Base-by-base conservation (phyloP, 176 grass and related monocot species). In the Saccharum spontaneum region DNA sequence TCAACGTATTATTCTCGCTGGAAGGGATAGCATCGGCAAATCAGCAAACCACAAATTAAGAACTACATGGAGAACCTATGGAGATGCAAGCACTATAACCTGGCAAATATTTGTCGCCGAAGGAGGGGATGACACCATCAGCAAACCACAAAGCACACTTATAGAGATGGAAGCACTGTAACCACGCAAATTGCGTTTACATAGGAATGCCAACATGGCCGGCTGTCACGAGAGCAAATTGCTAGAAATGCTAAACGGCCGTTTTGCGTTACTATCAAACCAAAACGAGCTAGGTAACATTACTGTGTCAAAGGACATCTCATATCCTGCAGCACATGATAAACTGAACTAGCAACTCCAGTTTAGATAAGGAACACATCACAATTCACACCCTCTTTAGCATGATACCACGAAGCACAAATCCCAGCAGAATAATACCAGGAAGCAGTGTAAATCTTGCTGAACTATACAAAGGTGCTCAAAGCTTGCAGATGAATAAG, bases 401-500 rank as follows among this genome's bases (percentile, higher is more conserved):
- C 23, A 67, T 15, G 50, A 75, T 36, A 68, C 13, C 61, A 37
- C 38, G 17, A 80, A 65, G 13, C 70, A 36, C 38, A 36, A 80
- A 80, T 17, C 33, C 16, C 57, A 54, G 5, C 10, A 22, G 28
- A 16, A 50, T 66, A 46, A 34, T 11, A 44, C 30, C 37, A 0
- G 67, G 1, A 23, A 30, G 6, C 37, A 22, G 40, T 8, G 69
- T 7, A 73, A 48, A 63, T 74, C 8, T 10, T 26, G 8, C 14
- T 49, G 24, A 71, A 28, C 76, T 80, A 65, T 86, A 86, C 84
- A 86, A 66, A 30, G 31, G 40, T 31, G 75, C 67, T 30, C n/a
- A 79, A 79, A 52, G 40, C 3, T 73, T 49, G 69, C 55, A 22
- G 68, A 64, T 50, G 6, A 49, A 73, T 13, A 64, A 73, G 22